A percentile compares a stretch with the other conserved stretches of the same genome.
Evolutionary conservation across 2,329 filamentous ascomycete species (phyloP).

Genomic region (Colletotrichum caudatum): DNA sequence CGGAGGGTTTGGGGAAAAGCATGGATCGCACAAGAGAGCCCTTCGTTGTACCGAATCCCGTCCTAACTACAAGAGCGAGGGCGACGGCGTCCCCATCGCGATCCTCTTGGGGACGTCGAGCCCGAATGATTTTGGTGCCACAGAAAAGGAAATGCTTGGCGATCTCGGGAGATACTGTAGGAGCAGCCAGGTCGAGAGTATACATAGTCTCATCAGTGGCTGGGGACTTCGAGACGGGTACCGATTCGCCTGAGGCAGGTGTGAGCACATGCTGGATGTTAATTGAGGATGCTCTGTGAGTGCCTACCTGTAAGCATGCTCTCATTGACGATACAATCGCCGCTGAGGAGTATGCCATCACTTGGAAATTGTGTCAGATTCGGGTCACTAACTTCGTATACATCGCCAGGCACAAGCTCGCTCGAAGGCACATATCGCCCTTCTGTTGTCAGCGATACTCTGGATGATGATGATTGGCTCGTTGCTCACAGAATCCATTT

Average conservation of each 20-base stretch:
- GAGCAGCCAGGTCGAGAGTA: constrained; percentile 80
- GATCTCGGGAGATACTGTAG: constrained; percentile 84
- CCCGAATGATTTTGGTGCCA: constrained; percentile 94
- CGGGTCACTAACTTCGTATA: constrained; percentile 97
- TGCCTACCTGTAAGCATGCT: constrained; percentile 87
- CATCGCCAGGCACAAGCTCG: constrained; percentile 93
- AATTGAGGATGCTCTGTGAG: not conserved
- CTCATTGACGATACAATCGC: constrained; percentile 98
- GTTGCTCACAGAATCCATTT: constrained; percentile 85
- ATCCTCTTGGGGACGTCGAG: constrained; percentile 87
- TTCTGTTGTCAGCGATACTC: not conserved
- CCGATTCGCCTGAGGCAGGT: constrained; percentile 78
- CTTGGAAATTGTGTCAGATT: constrained; percentile 89
- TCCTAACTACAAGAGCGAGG: constrained; percentile 90
- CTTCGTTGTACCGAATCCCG: constrained; percentile 97
- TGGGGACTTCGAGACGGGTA: constrained; percentile 93
- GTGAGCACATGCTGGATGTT: constrained; percentile 13
- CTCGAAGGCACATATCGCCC: constrained; percentile 87
- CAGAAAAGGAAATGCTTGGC: constrained; percentile 93
- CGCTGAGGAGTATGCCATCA: constrained; percentile 89
- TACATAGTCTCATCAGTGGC: constrained; percentile 84
- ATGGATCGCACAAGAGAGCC: constrained; percentile 95
- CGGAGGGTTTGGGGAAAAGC: constrained; percentile 97
- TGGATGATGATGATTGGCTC: not conserved
- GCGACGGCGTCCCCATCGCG: constrained; percentile 89